These are phyloP conservation scores for Psilocybe sp. DNA, from an alignment of 768 basidiomycete species.

Conservation along the genomic window DNA sequence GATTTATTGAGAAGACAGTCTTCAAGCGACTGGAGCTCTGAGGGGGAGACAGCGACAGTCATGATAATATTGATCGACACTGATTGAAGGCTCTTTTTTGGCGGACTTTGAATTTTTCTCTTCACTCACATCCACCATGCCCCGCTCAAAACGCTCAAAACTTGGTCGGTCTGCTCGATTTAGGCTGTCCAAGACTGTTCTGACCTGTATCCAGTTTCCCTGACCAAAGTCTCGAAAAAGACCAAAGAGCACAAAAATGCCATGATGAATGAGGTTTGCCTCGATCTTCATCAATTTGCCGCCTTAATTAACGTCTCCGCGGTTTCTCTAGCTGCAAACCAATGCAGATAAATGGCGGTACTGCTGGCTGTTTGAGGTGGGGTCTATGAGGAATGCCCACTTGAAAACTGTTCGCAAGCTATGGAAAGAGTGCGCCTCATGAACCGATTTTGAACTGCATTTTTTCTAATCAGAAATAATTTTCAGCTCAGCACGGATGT, in stretches of 20 bases:
- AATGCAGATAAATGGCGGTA: conserved; percentile 89
- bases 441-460: background rate
- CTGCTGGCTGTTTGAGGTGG: conserved; percentile 94
- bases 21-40: conserved; percentile 68
- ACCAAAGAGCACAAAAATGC: conserved; percentile 86
- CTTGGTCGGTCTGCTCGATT: conserved; percentile 54
- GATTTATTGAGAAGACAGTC: conserved; percentile 74
- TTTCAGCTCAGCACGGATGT: conserved; percentile 80
- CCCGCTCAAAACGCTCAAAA: conserved; percentile 86
- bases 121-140: conserved; percentile 52
- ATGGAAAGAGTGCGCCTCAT: conserved; percentile 80
- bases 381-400: conserved; percentile 92
- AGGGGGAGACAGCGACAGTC: conserved; percentile 34
- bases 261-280: conserved; percentile 72
- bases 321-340: conserved; percentile 63
- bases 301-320: background rate
- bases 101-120: conserved; percentile 48
- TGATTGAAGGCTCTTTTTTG: conserved; percentile 30
- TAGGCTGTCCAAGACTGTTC: background rate
- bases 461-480: conserved; percentile 2
- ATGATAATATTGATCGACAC: conserved; percentile 25
- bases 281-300: background rate
- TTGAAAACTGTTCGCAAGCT: conserved; percentile 89
- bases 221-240: conserved; percentile 94
- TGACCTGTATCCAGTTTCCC: conserved; percentile 58